phyloP scores from a whole-genome alignment of 192 early-diverging fungal species.

The Umbelopsis ramanniana region DNA sequence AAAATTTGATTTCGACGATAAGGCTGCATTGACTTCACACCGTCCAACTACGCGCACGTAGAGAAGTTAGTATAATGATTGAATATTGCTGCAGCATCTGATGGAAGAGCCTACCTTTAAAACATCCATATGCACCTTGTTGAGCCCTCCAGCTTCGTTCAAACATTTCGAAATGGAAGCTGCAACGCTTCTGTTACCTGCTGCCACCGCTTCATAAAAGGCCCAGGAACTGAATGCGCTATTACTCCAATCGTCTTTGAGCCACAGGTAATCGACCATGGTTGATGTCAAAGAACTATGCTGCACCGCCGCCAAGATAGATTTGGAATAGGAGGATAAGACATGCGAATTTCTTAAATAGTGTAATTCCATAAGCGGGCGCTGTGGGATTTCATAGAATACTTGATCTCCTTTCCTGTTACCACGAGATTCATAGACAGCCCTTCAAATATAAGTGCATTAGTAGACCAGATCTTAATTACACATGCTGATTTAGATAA shows the following conservation, averaged over 20 bases:
- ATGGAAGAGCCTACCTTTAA: conserved; percentile 24
- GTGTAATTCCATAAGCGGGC: neutral
- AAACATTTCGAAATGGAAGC: neutral
- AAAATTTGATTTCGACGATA: conserved; percentile 34
- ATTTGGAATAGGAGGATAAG: neutral
- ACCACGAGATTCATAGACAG: conserved; percentile 59
- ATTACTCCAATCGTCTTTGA: neutral
- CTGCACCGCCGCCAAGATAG: neutral
- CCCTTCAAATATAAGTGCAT: conserved; percentile 17
- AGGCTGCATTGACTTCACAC: neutral
- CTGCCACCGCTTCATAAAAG: conserved; percentile 24
- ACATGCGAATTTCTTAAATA: neutral
- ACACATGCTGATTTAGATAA: neutral
- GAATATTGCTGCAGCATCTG: neutral
- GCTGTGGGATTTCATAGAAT: conserved; percentile 18
- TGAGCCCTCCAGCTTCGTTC: conserved; percentile 14
- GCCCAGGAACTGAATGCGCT: neutral
- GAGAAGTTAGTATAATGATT: too few relatives aligned
- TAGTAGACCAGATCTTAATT: neutral
- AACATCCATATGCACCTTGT: conserved; percentile 31
- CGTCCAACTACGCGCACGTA: conserved; percentile 24
- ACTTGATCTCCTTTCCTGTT: conserved; percentile 56
- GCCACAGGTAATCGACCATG: neutral
- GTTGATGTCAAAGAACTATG: conserved; percentile 6
- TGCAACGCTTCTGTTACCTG: conserved; percentile 32